Base-by-base conservation (phyloP, 2,329 filamentous ascomycete species). In the Scedosporium aurantiacum region DNA sequence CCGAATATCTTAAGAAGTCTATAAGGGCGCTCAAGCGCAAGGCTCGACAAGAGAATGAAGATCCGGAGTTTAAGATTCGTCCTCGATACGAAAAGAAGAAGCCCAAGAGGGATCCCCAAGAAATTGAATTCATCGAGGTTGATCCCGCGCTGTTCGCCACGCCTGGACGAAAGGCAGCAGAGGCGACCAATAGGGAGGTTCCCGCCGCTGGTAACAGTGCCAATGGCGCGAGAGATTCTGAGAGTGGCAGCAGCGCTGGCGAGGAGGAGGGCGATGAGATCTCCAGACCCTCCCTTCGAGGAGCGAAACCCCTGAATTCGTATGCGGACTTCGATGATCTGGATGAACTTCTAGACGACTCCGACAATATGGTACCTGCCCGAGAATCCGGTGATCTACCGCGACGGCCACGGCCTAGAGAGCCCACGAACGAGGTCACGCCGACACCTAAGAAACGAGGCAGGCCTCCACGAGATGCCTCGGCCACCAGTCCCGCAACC, bases 1-100 rank as follows among this genome's bases (percentile, higher is more conserved):
- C 82, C 5, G 82, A 84, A 50, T 81, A 77, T 59, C 73, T 83
- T 37, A 83, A 79, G 67, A 83, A 82, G 67, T 77, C 79, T 0
- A 74, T 82, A 18, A 78, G 79, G 6, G 74, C 78, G 8, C 78
- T 78, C 3, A 83, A 82, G 68, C 75, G 80, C 27, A 80, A 78
- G 63, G 79, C 80, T 5, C 76, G 75, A 25, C 75, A 78, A 18
- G 80, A 82, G 50, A 79, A 78, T 21, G 78, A 84, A 57, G 72
- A 82, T 57, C 82, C 82, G 0, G 82, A 84, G 62, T 84, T 83
- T 64, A 81, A 76, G 65, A 62, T 63, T 54, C 70, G 72, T 16
- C 23, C 50, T 8, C 61, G 64, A 12, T 61, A 52, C 18, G 60
- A 63, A 32, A 68, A 66, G 61, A 64, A 43, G 65, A 67, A 43